Evolutionary conservation across 225 moss, liverwort and hornwort genomes (phyloP), one percentile per base, ranked within the genome.

Genomic region (Polytrichum commune): DNA sequence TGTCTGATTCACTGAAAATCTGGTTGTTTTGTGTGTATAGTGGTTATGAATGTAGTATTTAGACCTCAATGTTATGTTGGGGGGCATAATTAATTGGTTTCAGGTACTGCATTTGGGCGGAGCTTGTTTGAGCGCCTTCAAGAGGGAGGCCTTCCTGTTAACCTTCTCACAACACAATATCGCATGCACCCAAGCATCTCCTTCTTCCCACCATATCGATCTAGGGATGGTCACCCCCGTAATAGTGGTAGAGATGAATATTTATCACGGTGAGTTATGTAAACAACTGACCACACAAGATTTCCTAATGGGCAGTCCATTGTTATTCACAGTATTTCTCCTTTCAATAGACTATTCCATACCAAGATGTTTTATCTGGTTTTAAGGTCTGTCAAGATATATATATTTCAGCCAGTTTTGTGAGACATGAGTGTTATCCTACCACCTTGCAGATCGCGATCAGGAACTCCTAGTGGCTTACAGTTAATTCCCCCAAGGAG

Each of bases 181-280:
- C 87, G 98, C 33, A 98, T 98, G 98, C 95, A 98, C 68, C 98
- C 98, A 5, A 81, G 86, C 79, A 98, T 98, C 65, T 93, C 90
- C 10, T 66, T 69, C 1, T 98, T 84, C 74, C 98, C 98, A 71
- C 81, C 90, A 33, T 66, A 75, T 72, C 73, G 75, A 53, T 66
- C 73, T 29, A 76, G 84, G 73, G 84, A 89, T 78, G 69, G 66
- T 60, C 69, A 74, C 9, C 70, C 72, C 57, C 81, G 81, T 77
- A 55, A 64, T 70, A 77, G 75, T 63, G 77, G 75, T 20, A 77
- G 79, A 84, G 82, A 80, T 69, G 66, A 68, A n/a, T 77, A 75
- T 24, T 69, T 19, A 19, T 75, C 81, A 53, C 68, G 79, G 84
- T 88, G 66, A 77, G 68, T 65, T 4, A 9, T 27, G 26, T 33